Percentiles rank a stretch among this genome's conserved stretches.
These are phyloP conservation scores for Nicotiana otophora DNA, from an alignment of 257 asterid species.

Conservation along the genomic window DNA sequence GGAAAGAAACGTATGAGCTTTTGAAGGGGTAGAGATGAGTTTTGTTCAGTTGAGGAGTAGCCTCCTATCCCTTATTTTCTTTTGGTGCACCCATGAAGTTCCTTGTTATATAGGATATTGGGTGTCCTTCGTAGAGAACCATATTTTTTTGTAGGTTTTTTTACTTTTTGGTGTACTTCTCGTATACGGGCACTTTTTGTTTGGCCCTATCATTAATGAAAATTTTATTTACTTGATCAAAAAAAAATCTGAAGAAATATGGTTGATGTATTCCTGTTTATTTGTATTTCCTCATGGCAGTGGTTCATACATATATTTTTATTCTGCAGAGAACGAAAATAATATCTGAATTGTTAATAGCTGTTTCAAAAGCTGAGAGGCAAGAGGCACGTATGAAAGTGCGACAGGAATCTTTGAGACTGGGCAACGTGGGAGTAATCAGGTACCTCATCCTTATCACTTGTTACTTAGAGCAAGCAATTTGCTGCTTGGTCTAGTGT, in stretches of 20 bases:
- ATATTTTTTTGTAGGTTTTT: too few species aligned
- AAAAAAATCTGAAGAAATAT: not conserved
- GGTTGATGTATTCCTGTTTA: constrained; percentile 4
- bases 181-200: too few species aligned
- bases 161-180: too few species aligned
- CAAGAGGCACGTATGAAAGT: constrained; percentile 94
- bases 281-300: constrained; percentile 16
- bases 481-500: not conserved
- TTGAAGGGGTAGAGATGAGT: too few species aligned
- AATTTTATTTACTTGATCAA: too few species aligned
- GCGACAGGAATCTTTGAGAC: constrained; percentile 89
- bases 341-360: constrained; percentile 82
- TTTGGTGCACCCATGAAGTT: too few species aligned
- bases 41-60: too few species aligned
- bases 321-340: constrained; percentile 73
- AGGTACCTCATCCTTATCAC: constrained; percentile 38
- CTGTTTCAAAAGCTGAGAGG: constrained; percentile 93
- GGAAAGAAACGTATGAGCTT: too few species aligned
- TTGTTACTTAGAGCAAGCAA: not conserved
- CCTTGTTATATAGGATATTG: too few species aligned
- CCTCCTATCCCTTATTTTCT: too few species aligned
- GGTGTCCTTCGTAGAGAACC: too few species aligned
- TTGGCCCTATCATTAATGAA: too few species aligned
- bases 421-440: constrained; percentile 89
- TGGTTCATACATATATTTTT: constrained; percentile 14